Evolutionary conservation across 305 asterid species (phyloP).

Genomic region (Ajuga reptans): DNA sequence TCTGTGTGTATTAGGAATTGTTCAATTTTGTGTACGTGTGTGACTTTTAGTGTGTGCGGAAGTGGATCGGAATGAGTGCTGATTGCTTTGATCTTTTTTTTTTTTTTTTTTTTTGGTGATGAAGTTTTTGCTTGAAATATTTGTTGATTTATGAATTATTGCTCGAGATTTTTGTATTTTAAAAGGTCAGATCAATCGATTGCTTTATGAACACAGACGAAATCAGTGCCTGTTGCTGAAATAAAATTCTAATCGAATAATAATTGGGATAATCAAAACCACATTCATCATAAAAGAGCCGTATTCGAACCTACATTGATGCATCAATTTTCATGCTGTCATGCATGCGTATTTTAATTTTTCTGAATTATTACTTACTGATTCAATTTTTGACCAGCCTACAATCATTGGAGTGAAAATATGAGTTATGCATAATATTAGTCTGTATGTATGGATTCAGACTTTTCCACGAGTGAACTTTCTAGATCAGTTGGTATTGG

Average conservation of each 20-base stretch:
- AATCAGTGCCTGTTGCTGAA: neutral
- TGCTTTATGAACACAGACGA: neutral
- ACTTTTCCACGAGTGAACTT: neutral
- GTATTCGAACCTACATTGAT: conserved; percentile 7
- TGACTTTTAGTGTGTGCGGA: conserved; percentile 8
- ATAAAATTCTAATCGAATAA: neutral
- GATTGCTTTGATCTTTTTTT: conserved; percentile 17
- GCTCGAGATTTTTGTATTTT: conserved; percentile 8
- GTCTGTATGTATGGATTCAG: neutral
- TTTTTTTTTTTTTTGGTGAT: neutral
- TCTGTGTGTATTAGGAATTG: neutral
- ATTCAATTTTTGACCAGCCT: neutral
- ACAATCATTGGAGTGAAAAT: neutral
- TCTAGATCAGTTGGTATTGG: neutral
- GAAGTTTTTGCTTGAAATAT: neutral
- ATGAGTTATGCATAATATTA: neutral
- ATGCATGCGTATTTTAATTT: conserved; percentile 10
- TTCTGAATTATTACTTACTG: neutral
- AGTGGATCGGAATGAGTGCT: conserved; percentile 18
- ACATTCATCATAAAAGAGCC: neutral
- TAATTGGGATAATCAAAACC: neutral
- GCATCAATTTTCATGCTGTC: neutral
- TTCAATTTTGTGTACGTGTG: neutral
- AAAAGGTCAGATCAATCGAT: conserved; percentile 14
- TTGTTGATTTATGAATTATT: conserved; percentile 12